A percentile compares a stretch with the other conserved stretches of the same genome.
phyloP scores from a whole-genome alignment of 495 filamentous ascomycete species.

The Chaetomium tenue region DNA sequence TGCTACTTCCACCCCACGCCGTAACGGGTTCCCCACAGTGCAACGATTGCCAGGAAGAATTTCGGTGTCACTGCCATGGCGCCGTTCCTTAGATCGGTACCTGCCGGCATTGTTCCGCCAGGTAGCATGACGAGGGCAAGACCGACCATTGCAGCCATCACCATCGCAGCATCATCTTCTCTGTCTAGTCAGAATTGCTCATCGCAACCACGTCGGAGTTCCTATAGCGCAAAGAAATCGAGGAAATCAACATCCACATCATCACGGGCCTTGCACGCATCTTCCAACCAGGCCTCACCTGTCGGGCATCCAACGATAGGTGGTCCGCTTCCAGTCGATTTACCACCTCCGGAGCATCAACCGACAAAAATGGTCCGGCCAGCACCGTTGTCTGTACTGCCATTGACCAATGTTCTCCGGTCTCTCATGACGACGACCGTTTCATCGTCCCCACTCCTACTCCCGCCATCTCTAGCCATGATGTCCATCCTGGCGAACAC shows the following conservation, averaged over 20 bases:
- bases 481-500: slow-evolving; percentile 71
- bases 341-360: slow-evolving; percentile 21
- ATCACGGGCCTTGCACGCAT: slow-evolving; percentile 42
- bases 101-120: slow-evolving; percentile 12
- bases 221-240: slow-evolving; percentile 2
- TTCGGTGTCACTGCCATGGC: slow-evolving; percentile 4
- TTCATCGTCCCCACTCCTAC: slow-evolving; percentile 71
- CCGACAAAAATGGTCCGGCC: slow-evolving; percentile 33
- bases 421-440: slow-evolving; percentile 75
- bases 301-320: slow-evolving; percentile 34
- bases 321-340: slow-evolving; percentile 24
- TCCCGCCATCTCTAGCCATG: slow-evolving; percentile 65
- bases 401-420: slow-evolving; percentile 69
- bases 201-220: background rate
- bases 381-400: slow-evolving; percentile 67
- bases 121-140: slow-evolving; percentile 5
- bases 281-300: slow-evolving; percentile 39
- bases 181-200: background rate
- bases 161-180: background rate
- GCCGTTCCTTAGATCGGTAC: slow-evolving; percentile 14
- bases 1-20: background rate
- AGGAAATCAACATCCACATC: slow-evolving; percentile 19
- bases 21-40: background rate
- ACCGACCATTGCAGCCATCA: background rate
- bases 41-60: background rate